phyloP scores from a whole-genome alignment of 2,329 filamentous ascomycete species.

The Aspergillus sp. region DNA sequence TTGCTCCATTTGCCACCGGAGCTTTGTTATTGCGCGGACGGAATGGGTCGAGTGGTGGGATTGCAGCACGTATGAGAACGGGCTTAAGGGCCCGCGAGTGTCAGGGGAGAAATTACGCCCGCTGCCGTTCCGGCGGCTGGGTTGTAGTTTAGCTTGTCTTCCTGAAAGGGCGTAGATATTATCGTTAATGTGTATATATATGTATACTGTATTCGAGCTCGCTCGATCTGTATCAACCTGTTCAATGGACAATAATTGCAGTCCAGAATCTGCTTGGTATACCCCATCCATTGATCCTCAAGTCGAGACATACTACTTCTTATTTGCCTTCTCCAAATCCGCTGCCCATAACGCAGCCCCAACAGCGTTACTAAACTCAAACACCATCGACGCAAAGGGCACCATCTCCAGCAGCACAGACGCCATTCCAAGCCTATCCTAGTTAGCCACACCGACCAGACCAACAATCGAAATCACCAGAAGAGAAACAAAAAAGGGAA shows the following conservation, averaged over 20 bases:
- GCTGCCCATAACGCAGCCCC: constrained; percentile 94
- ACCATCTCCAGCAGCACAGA: constrained; percentile 82
- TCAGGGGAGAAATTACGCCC: constrained; percentile 34
- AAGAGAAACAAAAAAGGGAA: not conserved
- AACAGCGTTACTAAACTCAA: constrained; percentile 87
- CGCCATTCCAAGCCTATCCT: constrained; percentile 64
- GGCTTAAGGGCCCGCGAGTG: constrained; percentile 32
- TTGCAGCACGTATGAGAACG: constrained; percentile 40
- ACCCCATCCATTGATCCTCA: not conserved
- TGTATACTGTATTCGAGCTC: not conserved
- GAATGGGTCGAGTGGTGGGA: constrained; percentile 50
- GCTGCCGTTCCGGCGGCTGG: constrained; percentile 41
- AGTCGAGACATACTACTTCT: constrained; percentile 6
- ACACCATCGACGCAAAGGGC: constrained; percentile 77
- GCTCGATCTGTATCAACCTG: not conserved
- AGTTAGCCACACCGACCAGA: not conserved
- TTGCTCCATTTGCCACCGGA: constrained; percentile 43
- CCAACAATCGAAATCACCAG: not conserved
- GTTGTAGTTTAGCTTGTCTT: constrained; percentile 43
- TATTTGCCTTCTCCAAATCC: constrained; percentile 65
- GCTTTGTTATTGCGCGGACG: constrained; percentile 42
- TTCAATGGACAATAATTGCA: not conserved
- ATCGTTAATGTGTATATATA: not conserved
- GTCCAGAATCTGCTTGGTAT: not conserved
- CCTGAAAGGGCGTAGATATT: constrained; percentile 15